A percentile compares a stretch with the other conserved stretches of the same genome.
Conservation (phyloP, 495 filamentous ascomycete genomes). For the Ramalina peruviana region DNA sequence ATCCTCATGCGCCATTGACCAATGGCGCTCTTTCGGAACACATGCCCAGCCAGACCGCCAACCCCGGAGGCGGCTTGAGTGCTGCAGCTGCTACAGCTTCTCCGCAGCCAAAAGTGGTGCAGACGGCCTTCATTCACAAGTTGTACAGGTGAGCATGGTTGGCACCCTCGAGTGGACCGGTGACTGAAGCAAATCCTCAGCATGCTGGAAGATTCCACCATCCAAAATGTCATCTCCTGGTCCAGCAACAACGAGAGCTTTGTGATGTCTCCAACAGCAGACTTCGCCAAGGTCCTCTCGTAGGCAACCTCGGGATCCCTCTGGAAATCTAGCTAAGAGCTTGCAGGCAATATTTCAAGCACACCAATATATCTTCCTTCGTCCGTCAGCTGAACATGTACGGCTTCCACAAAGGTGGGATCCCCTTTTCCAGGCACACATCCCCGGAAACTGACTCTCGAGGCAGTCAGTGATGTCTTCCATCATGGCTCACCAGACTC, state of each 20-base stretch:
- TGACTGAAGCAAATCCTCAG: constrained; percentile 38
- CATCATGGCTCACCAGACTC: constrained; percentile 93
- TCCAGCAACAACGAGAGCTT: constrained; percentile 89
- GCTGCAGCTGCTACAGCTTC: constrained; percentile 67
- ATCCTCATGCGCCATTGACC: constrained; percentile 26
- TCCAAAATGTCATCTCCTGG: constrained; percentile 94
- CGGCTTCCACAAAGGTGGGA: constrained; percentile 93
- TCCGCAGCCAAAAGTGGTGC: constrained; percentile 93
- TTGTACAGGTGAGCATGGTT: constrained; percentile 71
- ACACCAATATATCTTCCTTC: constrained; percentile 98
- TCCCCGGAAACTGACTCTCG: background rate
- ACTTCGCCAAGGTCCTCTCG: constrained; percentile 98
- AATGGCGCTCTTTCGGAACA: constrained; percentile 12
- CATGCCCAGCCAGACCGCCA: constrained; percentile 25
- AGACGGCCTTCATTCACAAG: constrained; percentile 99
- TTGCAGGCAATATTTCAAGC: constrained; percentile 85
- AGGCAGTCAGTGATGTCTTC: constrained; percentile 90
- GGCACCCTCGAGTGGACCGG: background rate
- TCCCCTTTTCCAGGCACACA: background rate
- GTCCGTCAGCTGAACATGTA: constrained; percentile 99
- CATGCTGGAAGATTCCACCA: constrained; percentile 89
- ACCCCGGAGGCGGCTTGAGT: constrained; percentile 25
- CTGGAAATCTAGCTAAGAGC: constrained; percentile 9
- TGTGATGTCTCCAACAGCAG: constrained; percentile 91
- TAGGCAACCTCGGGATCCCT: constrained; percentile 31